Conservation (phyloP, 1,139 yeast genomes). For the Meyerozyma sp. region DNA sequence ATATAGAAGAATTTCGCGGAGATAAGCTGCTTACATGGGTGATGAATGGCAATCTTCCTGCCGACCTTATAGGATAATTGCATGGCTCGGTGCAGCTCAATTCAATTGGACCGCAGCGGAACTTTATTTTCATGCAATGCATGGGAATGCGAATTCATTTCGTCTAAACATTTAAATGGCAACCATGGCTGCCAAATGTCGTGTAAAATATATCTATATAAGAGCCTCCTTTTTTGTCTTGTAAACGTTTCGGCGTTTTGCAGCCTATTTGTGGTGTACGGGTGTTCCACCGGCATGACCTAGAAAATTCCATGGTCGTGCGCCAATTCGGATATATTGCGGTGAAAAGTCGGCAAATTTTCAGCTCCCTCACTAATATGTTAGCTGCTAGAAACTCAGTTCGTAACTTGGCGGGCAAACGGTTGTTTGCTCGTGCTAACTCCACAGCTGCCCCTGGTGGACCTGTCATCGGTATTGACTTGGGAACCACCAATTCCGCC, state of each 20-base stretch:
- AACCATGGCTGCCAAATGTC: too few relatives aligned
- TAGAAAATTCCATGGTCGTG: conserved; percentile 2
- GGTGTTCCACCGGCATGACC: neutral
- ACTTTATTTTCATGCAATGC: too few relatives aligned
- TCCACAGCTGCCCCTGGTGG: conserved; percentile 53
- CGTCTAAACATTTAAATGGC: too few relatives aligned
- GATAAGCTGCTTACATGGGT: conserved; percentile 46
- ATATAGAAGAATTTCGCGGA: conserved; percentile 40
- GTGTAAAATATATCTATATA: neutral
- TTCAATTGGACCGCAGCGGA: too few relatives aligned
- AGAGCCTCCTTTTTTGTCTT: neutral
- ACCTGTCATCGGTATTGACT: conserved; percentile 94
- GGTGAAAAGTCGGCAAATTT: conserved; percentile 13
- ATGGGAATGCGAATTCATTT: neutral
- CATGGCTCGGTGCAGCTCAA: neutral
- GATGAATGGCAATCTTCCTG: conserved; percentile 45
- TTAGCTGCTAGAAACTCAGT: conserved; percentile 43
- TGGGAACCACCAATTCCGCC: conserved; percentile 99
- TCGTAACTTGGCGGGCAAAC: conserved; percentile 35
- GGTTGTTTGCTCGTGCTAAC: conserved; percentile 50
- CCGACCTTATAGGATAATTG: conserved; percentile 19
- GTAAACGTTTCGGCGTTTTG: neutral
- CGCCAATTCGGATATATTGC: neutral
- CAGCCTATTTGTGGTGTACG: neutral
- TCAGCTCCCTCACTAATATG: conserved; percentile 18